Evolutionary conservation across 169 alveolate species (phyloP).

Genomic region (Plasmodium billcollinsi): DNA sequence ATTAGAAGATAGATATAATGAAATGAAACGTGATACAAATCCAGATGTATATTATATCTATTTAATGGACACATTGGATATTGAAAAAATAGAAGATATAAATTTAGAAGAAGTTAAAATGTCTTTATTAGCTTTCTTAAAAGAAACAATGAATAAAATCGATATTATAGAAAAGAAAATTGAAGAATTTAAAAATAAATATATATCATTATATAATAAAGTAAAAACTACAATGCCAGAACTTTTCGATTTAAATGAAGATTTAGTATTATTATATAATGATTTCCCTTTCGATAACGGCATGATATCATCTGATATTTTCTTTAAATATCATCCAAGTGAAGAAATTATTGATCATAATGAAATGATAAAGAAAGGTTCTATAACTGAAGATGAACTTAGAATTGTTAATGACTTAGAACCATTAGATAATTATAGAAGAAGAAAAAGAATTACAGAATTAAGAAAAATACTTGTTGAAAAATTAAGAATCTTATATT

Average conservation of each 20-base stretch:
- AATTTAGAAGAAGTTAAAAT: background rate
- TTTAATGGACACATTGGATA: constrained; percentile 1
- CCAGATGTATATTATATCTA: constrained; percentile 10
- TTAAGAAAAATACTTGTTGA: constrained; percentile 35
- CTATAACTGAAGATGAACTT: background rate
- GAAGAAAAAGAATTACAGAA: constrained; percentile 13
- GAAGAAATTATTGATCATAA: background rate
- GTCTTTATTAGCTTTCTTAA: background rate
- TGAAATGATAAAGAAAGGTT: background rate
- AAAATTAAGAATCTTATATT: constrained; percentile 9
- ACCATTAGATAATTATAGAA: background rate
- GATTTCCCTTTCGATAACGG: constrained; percentile 33
- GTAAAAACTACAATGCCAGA: background rate
- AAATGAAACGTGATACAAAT: constrained; percentile 11
- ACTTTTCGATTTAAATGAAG: constrained; percentile 15
- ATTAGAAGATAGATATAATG: constrained; percentile 47
- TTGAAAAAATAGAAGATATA: background rate
- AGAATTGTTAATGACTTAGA: constrained; percentile 22
- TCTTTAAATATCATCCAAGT: constrained; percentile 27
- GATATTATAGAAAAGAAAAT: constrained; percentile 10
- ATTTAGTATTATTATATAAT: constrained; percentile 14
- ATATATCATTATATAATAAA: constrained; percentile 2
- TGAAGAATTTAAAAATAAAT: background rate
- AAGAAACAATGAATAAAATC: constrained; percentile 10
- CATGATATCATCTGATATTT: constrained; percentile 38